Evolutionary conservation across 495 filamentous ascomycete genomes (phyloP), one percentile per base, ranked within the genome.

Genomic region (Mytilinidion resinicola): DNA sequence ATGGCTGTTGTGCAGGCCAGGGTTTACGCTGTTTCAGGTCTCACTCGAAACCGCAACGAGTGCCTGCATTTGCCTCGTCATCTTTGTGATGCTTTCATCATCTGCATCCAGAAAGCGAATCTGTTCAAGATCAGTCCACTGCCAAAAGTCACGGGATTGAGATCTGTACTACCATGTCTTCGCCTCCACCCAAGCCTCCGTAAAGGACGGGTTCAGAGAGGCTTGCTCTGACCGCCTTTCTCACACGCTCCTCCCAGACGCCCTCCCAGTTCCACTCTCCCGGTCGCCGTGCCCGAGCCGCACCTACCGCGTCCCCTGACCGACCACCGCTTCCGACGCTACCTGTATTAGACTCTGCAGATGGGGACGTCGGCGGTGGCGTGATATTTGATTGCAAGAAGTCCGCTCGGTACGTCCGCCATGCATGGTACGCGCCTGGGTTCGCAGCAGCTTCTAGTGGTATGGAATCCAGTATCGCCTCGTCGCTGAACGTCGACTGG

Each of bases 201-300:
- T 82, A 96, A 48, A 96, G 69, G 14, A 86, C 85, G 4, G 82
- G 73, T 59, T 96, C 90, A 3, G 88, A 86, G 53, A 85, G 72
- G 67, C 88, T 91, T n/a, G 77, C 78, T 48, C 86, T 78, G 21
- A 95, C 80, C 33, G 87, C 87, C 69, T 82, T 84, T 68, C 82
- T 85, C 1, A 91, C 90, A 37, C 91, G 78, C 55, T 88, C 82
- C 60, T 89, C 87, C 91, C 91, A 96, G 8, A 96, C 91, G 0
- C 90, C 91, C 70, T 95, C 90, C 91, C 91, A 96, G 69, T 91
- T 92, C 91, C 91, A 96, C 57, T 93, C 87, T 12, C 85, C 88
- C 1, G 88, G 87, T 30, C 79, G 77, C 50, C 84, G 80, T 43
- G 77, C 63, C 37, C 64, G 67, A 17, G 63, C 47, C 2, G 64